Percentiles rank a stretch among this genome's conserved stretches.
Evolutionary conservation across 2,329 filamentous ascomycete genomes (phyloP).

Genomic region (Venturia nashicola): DNA sequence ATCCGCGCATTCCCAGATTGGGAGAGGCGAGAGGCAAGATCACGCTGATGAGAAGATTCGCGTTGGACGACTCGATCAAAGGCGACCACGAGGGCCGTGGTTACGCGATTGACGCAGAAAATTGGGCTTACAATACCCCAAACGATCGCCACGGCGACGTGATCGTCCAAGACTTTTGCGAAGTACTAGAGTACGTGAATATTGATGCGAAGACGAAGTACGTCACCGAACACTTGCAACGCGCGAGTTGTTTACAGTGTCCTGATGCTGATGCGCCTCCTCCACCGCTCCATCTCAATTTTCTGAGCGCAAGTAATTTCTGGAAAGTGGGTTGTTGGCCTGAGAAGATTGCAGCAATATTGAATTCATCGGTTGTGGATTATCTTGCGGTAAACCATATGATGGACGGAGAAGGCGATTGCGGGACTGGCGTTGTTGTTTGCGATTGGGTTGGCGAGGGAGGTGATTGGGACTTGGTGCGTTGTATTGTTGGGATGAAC

Average conservation of each 20-base stretch:
- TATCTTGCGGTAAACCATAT: conserved; percentile 45
- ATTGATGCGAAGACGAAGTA: conserved; percentile 72
- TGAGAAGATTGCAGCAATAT: conserved; percentile 73
- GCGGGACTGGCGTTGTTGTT: conserved; percentile 75
- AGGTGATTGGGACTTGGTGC: conserved; percentile 83
- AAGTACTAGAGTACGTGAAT: conserved; percentile 60
- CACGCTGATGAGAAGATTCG: conserved; percentile 73
- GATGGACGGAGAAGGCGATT: conserved; percentile 48
- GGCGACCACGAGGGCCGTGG: conserved; percentile 39
- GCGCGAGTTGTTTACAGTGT: conserved; percentile 35
- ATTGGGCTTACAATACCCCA: conserved; percentile 82
- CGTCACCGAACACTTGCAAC: conserved; percentile 62
- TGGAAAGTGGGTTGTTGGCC: conserved; percentile 90
- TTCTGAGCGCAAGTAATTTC: conserved; percentile 84
- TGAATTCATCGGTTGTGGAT: conserved; percentile 64
- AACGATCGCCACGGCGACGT: conserved; percentile 63
- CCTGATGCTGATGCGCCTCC: conserved; percentile 19
- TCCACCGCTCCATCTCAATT: conserved; percentile 74
- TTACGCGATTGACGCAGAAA: conserved; percentile 46
- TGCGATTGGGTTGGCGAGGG: conserved; percentile 85
- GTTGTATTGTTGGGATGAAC: conserved; percentile 87
- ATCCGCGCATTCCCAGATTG: conserved; percentile 63
- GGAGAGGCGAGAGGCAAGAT: conserved; percentile 72
- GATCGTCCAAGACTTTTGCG: conserved; percentile 90
- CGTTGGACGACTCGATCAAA: conserved; percentile 44